Percentiles rank a stretch among this genome's conserved stretches.
These are phyloP conservation scores for Elaeis oleifera DNA, from an alignment of 202 grass and related monocot genomes.

Conservation along the genomic window DNA sequence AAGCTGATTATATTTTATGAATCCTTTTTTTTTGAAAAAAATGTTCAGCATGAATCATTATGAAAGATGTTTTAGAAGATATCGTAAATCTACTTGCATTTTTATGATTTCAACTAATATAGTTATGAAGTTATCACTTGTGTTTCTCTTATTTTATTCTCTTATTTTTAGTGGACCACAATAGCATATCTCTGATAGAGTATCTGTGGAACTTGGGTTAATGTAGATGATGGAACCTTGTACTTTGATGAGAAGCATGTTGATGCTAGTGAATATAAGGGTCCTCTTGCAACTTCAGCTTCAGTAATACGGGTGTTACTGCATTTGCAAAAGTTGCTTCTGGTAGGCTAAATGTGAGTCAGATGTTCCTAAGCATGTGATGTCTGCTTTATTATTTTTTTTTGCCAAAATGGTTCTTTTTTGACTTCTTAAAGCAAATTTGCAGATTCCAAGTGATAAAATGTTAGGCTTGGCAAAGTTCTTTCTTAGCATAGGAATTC, in stretches of 20 bases:
- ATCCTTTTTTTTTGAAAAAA: no score
- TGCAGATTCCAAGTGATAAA: constrained; percentile 76
- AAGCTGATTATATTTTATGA: no score
- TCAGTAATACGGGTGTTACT: constrained; percentile 64
- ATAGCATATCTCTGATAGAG: no score
- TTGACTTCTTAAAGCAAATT: constrained; percentile 6
- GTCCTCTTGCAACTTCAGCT: constrained; percentile 79
- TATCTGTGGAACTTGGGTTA: background rate
- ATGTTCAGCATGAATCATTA: no score
- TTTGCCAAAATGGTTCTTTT: constrained; percentile 3
- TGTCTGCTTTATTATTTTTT: background rate
- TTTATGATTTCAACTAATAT: no score
- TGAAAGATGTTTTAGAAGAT: no score
- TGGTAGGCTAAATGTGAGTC: constrained; percentile 72
- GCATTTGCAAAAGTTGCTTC: constrained; percentile 57
- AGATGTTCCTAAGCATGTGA: background rate
- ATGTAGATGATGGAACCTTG: constrained; percentile 67
- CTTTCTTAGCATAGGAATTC: constrained; percentile 81
- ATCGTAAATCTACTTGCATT: no score
- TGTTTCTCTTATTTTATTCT: no score
- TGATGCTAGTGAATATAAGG: constrained; percentile 75
- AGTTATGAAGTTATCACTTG: no score
- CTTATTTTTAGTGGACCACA: no score
- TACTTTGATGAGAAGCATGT: constrained; percentile 95
- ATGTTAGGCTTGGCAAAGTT: constrained; percentile 81